Evolutionary conservation across 2,329 filamentous ascomycete genomes (phyloP), one percentile per base, ranked within the genome.

Genomic region (Colletotrichum falcatum): DNA sequence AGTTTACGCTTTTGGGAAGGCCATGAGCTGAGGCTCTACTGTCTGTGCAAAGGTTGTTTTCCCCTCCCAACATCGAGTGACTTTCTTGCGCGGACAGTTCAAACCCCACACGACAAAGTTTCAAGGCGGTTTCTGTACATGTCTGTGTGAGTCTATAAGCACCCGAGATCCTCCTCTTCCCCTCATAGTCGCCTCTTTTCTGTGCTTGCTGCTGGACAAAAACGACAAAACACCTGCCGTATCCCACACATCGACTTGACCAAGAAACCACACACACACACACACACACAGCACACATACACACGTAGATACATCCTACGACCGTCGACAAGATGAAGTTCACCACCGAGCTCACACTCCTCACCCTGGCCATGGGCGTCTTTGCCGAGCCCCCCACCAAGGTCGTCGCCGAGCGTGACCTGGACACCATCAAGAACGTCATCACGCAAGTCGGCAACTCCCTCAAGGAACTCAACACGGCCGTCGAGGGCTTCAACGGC

Each of bases 401-500:
- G 51, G 67, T 61, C n/a, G 28, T 73, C 49, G 66, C 53, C 39
- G 69, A 64, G 46, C 72, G 73, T 48, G 73, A 74, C 61, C 56
- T 72, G 42, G 60, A 70, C 44, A 66, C 67, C 44, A 70, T 74
- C 54, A 61, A 64, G 18, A 58, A 56, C 48, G 72, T 75, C 54
- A 66, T 75, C 20, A 46, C 44, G n/a, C 54, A 64, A 18, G 73
- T 75, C 23, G 64, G 63, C 49, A 70, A 63, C 30, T 61, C 60
- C 62, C 73, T 78, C 59, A 72, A 73, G 9, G n/a, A 33, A 23
- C 63, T 78, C 14, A 72, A 73, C 72, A 74, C 53, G 11, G 76
- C 76, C 26, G 67, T 75, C 66, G 72, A 75, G n/a, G 56, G 49
- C 56, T 78, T 77, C 74, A 71, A 60, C 51, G 75, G 75, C 35